Evolutionary conservation across 2,329 filamentous ascomycete species (phyloP).

Genomic region (Exutisphaerella laricina): DNA sequence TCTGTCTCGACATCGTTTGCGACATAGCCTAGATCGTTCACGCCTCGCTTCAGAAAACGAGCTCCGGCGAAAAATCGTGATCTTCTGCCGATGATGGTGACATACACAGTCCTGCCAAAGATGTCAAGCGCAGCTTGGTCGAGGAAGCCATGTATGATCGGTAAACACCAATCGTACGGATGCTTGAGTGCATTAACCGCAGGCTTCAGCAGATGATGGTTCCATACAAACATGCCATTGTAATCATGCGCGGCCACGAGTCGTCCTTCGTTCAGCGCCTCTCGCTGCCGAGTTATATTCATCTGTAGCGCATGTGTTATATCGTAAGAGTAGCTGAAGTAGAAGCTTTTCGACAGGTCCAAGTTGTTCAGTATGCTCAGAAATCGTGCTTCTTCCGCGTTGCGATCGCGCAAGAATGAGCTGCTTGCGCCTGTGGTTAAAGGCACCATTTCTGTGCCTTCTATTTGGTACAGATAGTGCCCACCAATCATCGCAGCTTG

Average conservation of each 20-base stretch:
- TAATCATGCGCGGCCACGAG: constrained; percentile 56
- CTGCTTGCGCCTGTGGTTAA: constrained; percentile 65
- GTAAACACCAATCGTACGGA: constrained; percentile 91
- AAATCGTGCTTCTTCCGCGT: constrained; percentile 84
- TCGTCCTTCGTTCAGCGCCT: constrained; percentile 60
- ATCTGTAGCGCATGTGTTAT: constrained; percentile 87
- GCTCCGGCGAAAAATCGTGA: constrained; percentile 93
- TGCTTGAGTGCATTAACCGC: constrained; percentile 65
- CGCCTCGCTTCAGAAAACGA: constrained; percentile 86
- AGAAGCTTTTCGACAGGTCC: constrained; percentile 86
- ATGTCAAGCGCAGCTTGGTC: constrained; percentile 72
- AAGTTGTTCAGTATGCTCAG: constrained; percentile 84
- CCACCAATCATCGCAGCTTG: constrained; percentile 95
- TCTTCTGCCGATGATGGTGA: constrained; percentile 86
- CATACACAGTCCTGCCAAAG: constrained; percentile 82
- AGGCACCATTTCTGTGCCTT: constrained; percentile 86
- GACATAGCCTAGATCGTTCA: constrained; percentile 91
- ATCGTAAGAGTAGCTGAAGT: constrained; percentile 98
- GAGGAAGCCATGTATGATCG: constrained; percentile 93
- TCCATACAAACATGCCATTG: constrained; percentile 99
- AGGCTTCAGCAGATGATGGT: constrained; percentile 78
- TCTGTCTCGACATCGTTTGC: constrained; percentile 99
- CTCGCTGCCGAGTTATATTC: constrained; percentile 78
- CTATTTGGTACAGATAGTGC: constrained; percentile 92
- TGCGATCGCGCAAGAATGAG: constrained; percentile 71